These are phyloP conservation scores for Fragaria iinumae DNA, from an alignment of 306 rosid species.

Conservation along the genomic window DNA sequence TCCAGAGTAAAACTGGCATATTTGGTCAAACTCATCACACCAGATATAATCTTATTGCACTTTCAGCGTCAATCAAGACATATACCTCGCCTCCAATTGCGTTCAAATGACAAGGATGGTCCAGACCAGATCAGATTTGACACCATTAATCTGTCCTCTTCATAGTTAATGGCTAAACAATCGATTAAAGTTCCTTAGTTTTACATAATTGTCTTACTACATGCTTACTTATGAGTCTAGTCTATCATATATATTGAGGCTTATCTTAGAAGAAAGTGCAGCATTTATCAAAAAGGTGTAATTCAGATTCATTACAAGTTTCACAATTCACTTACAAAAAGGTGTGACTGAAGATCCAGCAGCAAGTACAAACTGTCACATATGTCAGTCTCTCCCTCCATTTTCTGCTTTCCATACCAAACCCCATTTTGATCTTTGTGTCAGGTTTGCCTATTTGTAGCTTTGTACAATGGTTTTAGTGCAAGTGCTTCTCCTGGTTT, in stretches of 20 bases:
- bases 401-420: background rate
- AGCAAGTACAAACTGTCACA: background rate
- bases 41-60: background rate
- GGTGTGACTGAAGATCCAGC: background rate
- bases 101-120: background rate
- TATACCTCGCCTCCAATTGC: constrained; percentile 37
- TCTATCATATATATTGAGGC: background rate
- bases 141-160: background rate
- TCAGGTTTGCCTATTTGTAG: background rate
- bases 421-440: constrained; percentile 7
- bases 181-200: background rate
- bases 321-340: too few species aligned
- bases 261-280: background rate
- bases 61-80: constrained; percentile 21
- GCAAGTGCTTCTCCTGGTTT: constrained; percentile 18
- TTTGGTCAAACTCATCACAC: constrained; percentile 17
- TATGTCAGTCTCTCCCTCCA: constrained; percentile 3
- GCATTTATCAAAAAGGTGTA: background rate
- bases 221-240: background rate
- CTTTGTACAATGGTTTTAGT: constrained; percentile 22
- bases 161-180: background rate
- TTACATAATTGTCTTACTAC: background rate
- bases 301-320: background rate
- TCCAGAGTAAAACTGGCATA: background rate
- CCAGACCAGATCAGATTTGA: constrained; percentile 14